These are phyloP conservation scores for Suhomyces chickasaworum DNA, from an alignment of 1,139 yeast species.

Conservation along the genomic window DNA sequence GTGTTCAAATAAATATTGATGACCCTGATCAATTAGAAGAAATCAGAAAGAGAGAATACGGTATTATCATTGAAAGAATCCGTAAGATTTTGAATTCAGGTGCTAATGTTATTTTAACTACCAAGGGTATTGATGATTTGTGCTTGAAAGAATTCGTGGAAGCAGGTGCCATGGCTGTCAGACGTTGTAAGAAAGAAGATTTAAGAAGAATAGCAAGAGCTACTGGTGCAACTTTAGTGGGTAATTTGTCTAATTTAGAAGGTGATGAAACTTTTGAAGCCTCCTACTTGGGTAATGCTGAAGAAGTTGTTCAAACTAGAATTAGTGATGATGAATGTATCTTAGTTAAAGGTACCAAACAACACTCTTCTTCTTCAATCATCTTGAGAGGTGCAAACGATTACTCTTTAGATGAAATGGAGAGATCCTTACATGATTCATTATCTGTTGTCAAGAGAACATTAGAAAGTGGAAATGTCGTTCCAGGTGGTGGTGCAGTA, in stretches of 20 bases:
- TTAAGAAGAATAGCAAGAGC: conserved; percentile 96
- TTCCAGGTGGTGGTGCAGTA: conserved; percentile 99
- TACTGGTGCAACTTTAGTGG: conserved; percentile 90
- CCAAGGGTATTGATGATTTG: conserved; percentile 97
- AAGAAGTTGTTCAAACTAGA: conserved; percentile 87
- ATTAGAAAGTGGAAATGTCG: conserved; percentile 89
- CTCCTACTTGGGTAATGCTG: conserved; percentile 85
- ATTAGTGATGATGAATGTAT: conserved; percentile 98
- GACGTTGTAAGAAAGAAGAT: conserved; percentile 97
- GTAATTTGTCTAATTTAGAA: conserved; percentile 88
- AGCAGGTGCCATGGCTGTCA: conserved; percentile 94
- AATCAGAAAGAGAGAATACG: conserved; percentile 91
- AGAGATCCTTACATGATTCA: conserved; percentile 93
- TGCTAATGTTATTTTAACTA: conserved; percentile 94
- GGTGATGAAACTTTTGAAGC: conserved; percentile 97
- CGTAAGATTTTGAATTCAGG: conserved; percentile 87
- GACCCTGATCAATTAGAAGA: conserved; percentile 98
- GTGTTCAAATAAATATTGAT: conserved; percentile 94
- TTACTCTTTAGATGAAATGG: conserved; percentile 97
- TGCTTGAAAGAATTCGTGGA: conserved; percentile 95
- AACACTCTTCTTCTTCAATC: conserved; percentile 89
- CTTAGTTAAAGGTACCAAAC: conserved; percentile 88
- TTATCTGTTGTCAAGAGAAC: conserved; percentile 95
- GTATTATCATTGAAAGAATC: conserved; percentile 85
- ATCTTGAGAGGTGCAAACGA: conserved; percentile 96